Evolutionary conservation across 106 monocot genomes (phyloP), one percentile per base, ranked within the genome.

Genomic region (Dendrobium catenatum): DNA sequence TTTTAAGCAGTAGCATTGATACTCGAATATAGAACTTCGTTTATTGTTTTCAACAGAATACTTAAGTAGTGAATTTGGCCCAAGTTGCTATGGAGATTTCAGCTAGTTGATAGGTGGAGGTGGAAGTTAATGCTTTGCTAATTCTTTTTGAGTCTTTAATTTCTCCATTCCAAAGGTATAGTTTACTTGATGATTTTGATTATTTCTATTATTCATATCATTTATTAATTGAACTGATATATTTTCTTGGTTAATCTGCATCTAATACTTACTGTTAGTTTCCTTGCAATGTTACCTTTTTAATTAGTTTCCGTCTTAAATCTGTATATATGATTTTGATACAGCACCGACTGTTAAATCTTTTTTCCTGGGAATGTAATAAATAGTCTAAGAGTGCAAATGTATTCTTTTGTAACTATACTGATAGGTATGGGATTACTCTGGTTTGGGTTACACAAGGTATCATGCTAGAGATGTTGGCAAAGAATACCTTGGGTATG

Each of bases 401-500:
- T 72, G 29, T 72, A 1, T 72, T 72, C 33, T 72, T 72, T 13
- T 72, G 26, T 42, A n/a, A 20, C 43, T 44, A 74, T 74, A 19
- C 1, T 82, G 41, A 5, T 74, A 99, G 99, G 99, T 99, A 18
- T 99, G 99, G 99, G 99, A 99, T 85, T 95, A 99, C 77, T 93
- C 93, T 85, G 99, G 99, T 29, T 85, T 99, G 66, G 95, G 99
- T 4, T 93, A 91, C 79, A 95, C 99, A 55, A 88, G 91, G 55
- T 99, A 99, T 84, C 90, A 90, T 89, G 93, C 99, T 19, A 87
- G 85, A 85, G 99, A 99, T 82, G 91, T 95, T 73, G 99, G 84
- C 41, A 99, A 90, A 87, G 91, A 93, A 48, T 87, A 84, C 76
- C 91, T 99, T 9, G 99, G 99, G 95, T 99, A 95, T 84, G 84